Percentiles rank a stretch among this genome's conserved stretches.
These are phyloP conservation scores for Macaranga tanarius DNA, from an alignment of 441 rosid species.

Conservation along the genomic window DNA sequence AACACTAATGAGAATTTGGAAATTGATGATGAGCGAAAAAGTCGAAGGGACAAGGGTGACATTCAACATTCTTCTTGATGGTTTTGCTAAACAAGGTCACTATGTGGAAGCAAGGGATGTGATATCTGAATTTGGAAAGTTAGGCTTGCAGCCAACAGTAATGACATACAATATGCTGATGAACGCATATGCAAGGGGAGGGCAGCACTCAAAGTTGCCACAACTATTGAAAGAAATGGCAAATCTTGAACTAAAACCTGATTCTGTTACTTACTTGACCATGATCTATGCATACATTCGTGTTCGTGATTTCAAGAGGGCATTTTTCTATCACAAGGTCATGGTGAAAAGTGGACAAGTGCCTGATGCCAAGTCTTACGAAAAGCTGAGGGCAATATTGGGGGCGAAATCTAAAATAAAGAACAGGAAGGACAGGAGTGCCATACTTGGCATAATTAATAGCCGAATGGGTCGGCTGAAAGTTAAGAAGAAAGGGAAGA, in stretches of 20 bases:
- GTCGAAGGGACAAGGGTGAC: conserved; percentile 69
- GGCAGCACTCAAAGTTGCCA: conserved; percentile 73
- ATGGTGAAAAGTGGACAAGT: conserved; percentile 84
- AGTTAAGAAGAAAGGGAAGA: conserved; percentile 62
- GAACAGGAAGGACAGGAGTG: conserved; percentile 68
- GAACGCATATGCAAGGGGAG: conserved; percentile 89
- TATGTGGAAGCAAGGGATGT: conserved; percentile 82
- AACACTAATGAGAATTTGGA: conserved; percentile 71
- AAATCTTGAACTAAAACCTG: conserved; percentile 62
- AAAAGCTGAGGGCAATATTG: conserved; percentile 74
- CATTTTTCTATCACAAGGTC: conserved; percentile 81
- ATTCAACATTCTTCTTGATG: conserved; percentile 79
- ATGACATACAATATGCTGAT: conserved; percentile 93
- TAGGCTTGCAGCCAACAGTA: conserved; percentile 67
- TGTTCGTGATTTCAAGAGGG: conserved; percentile 84
- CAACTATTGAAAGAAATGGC: conserved; percentile 84
- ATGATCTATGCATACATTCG: conserved; percentile 86
- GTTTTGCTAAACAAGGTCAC: conserved; percentile 87
- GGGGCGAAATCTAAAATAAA: conserved; percentile 69
- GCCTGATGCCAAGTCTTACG: conserved; percentile 69
- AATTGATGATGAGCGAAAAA: conserved; percentile 59
- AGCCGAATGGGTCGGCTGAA: conserved; percentile 63
- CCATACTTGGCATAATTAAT: conserved; percentile 76
- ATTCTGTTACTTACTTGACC: conserved; percentile 75
- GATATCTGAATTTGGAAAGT: conserved; percentile 67